Percentiles rank a stretch among this genome's conserved stretches.
Conservation (phyloP, 192 early-diverging fungal species). For the Coemansia sp. region DNA sequence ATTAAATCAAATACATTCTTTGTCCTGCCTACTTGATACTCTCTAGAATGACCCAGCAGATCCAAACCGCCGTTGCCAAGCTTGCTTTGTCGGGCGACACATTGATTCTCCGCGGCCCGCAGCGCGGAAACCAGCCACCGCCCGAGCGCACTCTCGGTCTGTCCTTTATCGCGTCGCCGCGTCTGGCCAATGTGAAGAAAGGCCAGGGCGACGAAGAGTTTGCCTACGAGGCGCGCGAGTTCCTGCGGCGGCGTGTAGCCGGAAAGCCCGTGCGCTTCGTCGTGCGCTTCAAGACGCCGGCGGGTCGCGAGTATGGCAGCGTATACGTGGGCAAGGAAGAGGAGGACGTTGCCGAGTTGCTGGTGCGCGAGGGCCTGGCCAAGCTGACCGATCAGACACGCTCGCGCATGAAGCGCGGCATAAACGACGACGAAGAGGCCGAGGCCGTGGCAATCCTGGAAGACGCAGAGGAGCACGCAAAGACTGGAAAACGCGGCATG, state of each 20-base stretch:
- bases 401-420: slow-evolving; percentile 31
- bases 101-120: slow-evolving; percentile 80
- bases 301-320: slow-evolving; percentile 65
- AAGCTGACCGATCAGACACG: slow-evolving; percentile 67
- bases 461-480: slow-evolving; percentile 71
- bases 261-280: slow-evolving; percentile 86
- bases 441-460: slow-evolving; percentile 48
- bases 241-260: slow-evolving; percentile 76
- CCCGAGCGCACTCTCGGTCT: slow-evolving; percentile 82
- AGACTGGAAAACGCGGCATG: slow-evolving; percentile 67
- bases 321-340: slow-evolving; percentile 51
- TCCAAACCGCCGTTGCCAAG: slow-evolving; percentile 76
- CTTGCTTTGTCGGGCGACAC: slow-evolving; percentile 90
- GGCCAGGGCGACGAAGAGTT: slow-evolving; percentile 82
- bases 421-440: slow-evolving; percentile 36
- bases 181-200: slow-evolving; percentile 71
- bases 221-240: slow-evolving; percentile 87
- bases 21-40: no score
- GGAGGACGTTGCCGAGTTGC: slow-evolving; percentile 68
- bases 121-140: slow-evolving; percentile 74
- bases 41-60: neutral
- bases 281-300: slow-evolving; percentile 55
- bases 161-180: slow-evolving; percentile 77
- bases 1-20: no score
- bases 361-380: slow-evolving; percentile 82